Evolutionary conservation across 2,329 filamentous ascomycete genomes (phyloP).

Genomic region (Colletotrichum filicis): DNA sequence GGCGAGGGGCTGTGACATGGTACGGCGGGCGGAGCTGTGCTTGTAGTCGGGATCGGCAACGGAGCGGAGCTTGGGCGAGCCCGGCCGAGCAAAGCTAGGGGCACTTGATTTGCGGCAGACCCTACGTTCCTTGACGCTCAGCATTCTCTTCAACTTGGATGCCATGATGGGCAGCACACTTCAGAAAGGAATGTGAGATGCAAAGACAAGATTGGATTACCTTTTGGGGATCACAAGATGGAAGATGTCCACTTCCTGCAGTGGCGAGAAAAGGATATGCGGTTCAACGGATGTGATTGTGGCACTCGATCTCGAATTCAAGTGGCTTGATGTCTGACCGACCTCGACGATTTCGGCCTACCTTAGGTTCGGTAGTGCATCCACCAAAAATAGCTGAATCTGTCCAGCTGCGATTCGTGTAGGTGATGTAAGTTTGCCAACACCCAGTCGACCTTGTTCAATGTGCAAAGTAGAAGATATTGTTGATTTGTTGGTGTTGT

Average conservation of each 20-base stretch:
- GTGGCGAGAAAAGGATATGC: not conserved
- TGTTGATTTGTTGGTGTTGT: not conserved
- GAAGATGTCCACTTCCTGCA: not conserved
- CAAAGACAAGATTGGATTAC: not conserved
- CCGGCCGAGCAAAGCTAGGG: not conserved
- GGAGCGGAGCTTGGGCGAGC: not conserved
- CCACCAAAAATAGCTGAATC: not conserved
- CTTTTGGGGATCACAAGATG: not conserved
- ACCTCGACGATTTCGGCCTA: not conserved
- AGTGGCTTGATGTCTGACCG: slow-evolving; percentile 20
- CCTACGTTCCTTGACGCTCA: slow-evolving; percentile 14
- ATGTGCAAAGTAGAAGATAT: not conserved
- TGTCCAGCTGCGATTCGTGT: not conserved
- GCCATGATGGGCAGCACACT: not conserved
- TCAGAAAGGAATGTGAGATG: not conserved
- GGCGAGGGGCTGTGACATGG: slow-evolving; percentile 25
- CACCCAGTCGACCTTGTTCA: not conserved
- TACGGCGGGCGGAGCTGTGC: not conserved
- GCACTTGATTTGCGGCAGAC: not conserved
- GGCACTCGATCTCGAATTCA: slow-evolving; percentile 18
- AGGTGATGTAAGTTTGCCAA: not conserved
- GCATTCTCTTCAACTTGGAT: slow-evolving; percentile 21
- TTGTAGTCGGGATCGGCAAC: not conserved
- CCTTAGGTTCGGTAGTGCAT: slow-evolving; percentile 2
- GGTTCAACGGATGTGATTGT: slow-evolving; percentile 7